Evolutionary conservation across 306 rosid genomes (phyloP).

Genomic region (Acacia melanoxylon): DNA sequence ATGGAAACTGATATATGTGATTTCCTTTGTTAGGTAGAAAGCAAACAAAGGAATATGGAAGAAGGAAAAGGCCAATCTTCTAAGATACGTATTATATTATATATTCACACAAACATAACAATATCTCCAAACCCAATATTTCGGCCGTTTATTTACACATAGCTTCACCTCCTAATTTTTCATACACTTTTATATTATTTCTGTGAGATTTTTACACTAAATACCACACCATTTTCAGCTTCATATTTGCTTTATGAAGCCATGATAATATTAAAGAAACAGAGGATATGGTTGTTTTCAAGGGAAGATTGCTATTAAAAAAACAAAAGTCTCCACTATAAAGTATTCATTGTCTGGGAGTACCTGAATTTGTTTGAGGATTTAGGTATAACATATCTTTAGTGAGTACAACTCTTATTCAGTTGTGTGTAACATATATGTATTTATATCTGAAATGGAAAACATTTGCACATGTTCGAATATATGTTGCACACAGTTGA

Average conservation of each 20-base stretch:
- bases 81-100: not conserved
- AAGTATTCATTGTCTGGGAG: no score
- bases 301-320: no score
- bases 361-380: no score
- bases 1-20: not conserved
- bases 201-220: not conserved
- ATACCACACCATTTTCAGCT: not conserved
- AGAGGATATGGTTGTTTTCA: conserved; percentile 2
- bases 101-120: not conserved
- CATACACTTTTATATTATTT: not conserved
- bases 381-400: no score
- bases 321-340: no score
- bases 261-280: not conserved
- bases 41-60: not conserved
- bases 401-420: no score
- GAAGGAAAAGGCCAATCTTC: not conserved
- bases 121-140: not conserved
- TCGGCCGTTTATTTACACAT: conserved; percentile 21
- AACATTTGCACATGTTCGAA: no score
- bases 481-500: no score
- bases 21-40: not conserved
- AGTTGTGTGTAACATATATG: no score
- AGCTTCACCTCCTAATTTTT: conserved; percentile 5
- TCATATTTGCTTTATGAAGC: not conserved
- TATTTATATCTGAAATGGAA: no score